A percentile compares a stretch with the other conserved stretches of the same genome.
Evolutionary conservation across 148 eudicot genomes (phyloP).

Genomic region (Pharnaceum exiguum): DNA sequence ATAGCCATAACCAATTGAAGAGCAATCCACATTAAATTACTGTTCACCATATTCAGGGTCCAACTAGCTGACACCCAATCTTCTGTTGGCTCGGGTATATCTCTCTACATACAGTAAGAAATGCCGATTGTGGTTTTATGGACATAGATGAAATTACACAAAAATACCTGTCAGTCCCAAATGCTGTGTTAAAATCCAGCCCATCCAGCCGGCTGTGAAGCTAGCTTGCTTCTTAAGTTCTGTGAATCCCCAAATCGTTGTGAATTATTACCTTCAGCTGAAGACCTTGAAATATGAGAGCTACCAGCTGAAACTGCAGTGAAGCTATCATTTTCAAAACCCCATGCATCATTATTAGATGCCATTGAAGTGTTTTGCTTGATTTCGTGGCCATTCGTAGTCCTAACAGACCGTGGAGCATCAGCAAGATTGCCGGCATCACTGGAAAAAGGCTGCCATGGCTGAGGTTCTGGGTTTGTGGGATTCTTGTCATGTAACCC

Average conservation of each 20-base stretch:
- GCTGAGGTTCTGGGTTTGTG: slow-evolving; percentile 42
- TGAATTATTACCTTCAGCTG: slow-evolving; percentile 43
- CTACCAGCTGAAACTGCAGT: slow-evolving; percentile 57
- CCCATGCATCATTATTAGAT: slow-evolving; percentile 52
- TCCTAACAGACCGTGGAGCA: slow-evolving; percentile 65
- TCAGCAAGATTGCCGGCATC: slow-evolving; percentile 30
- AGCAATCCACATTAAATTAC: too few relatives aligned
- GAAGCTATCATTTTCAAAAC: slow-evolving; percentile 70
- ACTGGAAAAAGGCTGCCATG: slow-evolving; percentile 74
- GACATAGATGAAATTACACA: slow-evolving; percentile 17
- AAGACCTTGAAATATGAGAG: slow-evolving; percentile 38
- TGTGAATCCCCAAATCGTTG: slow-evolving; percentile 50
- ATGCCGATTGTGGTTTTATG: slow-evolving; percentile 10
- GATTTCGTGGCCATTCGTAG: slow-evolving; percentile 50
- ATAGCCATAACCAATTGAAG: too few relatives aligned
- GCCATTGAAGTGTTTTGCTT: slow-evolving; percentile 31
- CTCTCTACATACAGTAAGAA: slow-evolving; percentile 12
- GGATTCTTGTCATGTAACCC: slow-evolving; percentile 36
- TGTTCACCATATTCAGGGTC: slow-evolving; percentile 2
- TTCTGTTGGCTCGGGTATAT: slow-evolving; percentile 10
- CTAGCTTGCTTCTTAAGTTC: slow-evolving; percentile 47
- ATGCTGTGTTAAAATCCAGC: slow-evolving; percentile 62
- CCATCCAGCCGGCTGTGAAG: slow-evolving; percentile 95
- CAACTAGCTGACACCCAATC: slow-evolving; percentile 1
- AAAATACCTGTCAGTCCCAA: slow-evolving; percentile 1